Percentiles rank a stretch among this genome's conserved stretches.
Conservation (phyloP, 345 rosid species). For the Lenwebbia sp. region DNA sequence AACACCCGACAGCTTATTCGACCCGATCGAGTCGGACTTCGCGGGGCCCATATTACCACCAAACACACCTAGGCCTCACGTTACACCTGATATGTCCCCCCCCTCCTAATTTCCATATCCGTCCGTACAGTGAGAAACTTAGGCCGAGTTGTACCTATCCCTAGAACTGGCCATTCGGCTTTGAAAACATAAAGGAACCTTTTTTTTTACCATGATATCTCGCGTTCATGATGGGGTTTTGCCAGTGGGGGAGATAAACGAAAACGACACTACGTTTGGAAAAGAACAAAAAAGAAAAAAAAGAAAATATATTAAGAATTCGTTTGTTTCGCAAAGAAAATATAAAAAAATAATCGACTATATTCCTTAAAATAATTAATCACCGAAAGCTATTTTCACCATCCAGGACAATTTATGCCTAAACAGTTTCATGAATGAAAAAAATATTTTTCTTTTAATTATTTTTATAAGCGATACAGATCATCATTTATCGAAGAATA, state of each 20-base stretch:
- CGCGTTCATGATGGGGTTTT: not conserved
- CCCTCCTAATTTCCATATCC: not conserved
- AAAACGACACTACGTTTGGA: not conserved
- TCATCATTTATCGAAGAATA: too few relatives aligned
- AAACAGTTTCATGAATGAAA: too few relatives aligned
- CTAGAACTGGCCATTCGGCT: too few relatives aligned
- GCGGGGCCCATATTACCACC: not conserved
- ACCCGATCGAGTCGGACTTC: rapidly evolving
- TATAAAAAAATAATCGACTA: not conserved
- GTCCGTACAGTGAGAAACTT: not conserved
- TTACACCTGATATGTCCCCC: not conserved
- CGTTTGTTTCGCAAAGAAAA: not conserved
- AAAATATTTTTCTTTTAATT: too few relatives aligned
- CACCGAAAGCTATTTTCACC: too few relatives aligned
- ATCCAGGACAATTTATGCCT: too few relatives aligned
- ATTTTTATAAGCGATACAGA: too few relatives aligned
- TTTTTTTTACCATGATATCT: not conserved
- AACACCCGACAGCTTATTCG: not conserved
- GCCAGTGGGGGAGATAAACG: not conserved
- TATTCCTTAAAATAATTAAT: too few relatives aligned
- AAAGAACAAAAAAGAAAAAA: not conserved
- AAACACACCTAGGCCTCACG: not conserved
- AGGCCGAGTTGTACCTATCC: not conserved
- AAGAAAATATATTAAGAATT: not conserved
- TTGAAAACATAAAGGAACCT: not conserved